Evolutionary conservation across 345 rosid species (phyloP).

Genomic region (Fremontodendron californicum): DNA sequence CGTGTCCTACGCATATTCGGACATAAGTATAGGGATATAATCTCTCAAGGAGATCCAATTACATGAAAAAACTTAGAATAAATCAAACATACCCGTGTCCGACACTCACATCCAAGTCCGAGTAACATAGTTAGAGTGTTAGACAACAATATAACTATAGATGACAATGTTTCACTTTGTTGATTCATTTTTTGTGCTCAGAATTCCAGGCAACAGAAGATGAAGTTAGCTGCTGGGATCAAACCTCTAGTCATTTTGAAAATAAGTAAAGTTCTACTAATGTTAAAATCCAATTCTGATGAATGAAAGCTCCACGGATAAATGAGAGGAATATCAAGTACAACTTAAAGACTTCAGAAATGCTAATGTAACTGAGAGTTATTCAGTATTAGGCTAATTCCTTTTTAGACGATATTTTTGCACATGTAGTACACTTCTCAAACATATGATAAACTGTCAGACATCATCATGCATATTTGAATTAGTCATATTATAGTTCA

Average conservation of each 20-base stretch:
- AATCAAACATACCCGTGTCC: too few species aligned
- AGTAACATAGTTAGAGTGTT: too few species aligned
- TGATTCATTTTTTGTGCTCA: not conserved
- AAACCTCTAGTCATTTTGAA: not conserved
- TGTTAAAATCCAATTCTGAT: not conserved
- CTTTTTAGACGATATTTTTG: not conserved
- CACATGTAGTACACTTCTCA: not conserved
- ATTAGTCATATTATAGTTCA: not conserved
- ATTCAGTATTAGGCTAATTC: not conserved
- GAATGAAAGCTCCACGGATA: not conserved
- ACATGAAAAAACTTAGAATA: too few species aligned
- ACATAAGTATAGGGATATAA: too few species aligned
- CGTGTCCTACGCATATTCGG: too few species aligned
- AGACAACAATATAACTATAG: not conserved
- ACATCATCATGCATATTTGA: not conserved
- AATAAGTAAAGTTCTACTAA: not conserved
- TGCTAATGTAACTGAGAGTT: not conserved
- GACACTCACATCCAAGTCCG: too few species aligned
- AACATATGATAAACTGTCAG: not conserved
- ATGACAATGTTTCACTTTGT: not conserved
- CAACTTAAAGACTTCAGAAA: not conserved
- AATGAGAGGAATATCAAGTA: not conserved
- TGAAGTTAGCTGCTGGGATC: not conserved
- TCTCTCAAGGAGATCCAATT: too few species aligned
- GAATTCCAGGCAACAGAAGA: not conserved